phyloP scores from a whole-genome alignment of 495 filamentous ascomycete genomes.

The Halenospora varia region DNA sequence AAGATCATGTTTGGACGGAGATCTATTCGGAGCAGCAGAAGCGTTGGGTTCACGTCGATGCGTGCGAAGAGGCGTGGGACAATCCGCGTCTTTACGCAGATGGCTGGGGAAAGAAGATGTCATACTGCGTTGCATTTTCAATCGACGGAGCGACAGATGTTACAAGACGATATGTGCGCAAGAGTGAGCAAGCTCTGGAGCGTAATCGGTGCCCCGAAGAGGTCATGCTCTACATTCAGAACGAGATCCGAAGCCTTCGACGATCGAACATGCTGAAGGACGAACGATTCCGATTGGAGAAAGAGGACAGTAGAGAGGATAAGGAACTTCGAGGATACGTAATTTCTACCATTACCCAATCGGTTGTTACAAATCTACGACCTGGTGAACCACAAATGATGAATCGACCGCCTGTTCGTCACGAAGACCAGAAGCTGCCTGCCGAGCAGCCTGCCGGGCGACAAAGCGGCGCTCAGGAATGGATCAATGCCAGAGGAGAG shows the following conservation, averaged over 20 bases:
- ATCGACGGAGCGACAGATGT: constrained; percentile 94
- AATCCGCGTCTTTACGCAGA: constrained; percentile 90
- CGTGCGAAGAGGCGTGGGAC: constrained; percentile 94
- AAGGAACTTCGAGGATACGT: constrained; percentile 75
- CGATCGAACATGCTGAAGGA: constrained; percentile 76
- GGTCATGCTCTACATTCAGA: constrained; percentile 80
- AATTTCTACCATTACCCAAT: constrained; percentile 63
- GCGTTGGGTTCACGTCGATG: constrained; percentile 96
- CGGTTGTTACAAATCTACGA: constrained; percentile 32
- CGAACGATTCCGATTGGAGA: constrained; percentile 73
- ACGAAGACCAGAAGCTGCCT: constrained; percentile 39
- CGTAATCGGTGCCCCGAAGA: constrained; percentile 79
- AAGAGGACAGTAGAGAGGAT: constrained; percentile 86
- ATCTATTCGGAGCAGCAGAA: constrained; percentile 92
- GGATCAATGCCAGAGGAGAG: constrained; percentile 58
- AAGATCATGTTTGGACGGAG: constrained; percentile 98
- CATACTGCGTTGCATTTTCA: constrained; percentile 95
- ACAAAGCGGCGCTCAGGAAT: constrained; percentile 60
- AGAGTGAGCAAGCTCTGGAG: constrained; percentile 64
- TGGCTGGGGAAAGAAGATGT: constrained; percentile 91
- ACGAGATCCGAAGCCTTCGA: constrained; percentile 81
- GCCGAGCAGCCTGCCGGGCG: constrained; percentile 47
- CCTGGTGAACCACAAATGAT: constrained; percentile 14
- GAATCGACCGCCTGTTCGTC: background rate
- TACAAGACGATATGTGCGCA: constrained; percentile 91